Evolutionary conservation across 768 basidiomycete species (phyloP), one percentile per base, ranked within the genome.

Genomic region (Lactarius tabidus): DNA sequence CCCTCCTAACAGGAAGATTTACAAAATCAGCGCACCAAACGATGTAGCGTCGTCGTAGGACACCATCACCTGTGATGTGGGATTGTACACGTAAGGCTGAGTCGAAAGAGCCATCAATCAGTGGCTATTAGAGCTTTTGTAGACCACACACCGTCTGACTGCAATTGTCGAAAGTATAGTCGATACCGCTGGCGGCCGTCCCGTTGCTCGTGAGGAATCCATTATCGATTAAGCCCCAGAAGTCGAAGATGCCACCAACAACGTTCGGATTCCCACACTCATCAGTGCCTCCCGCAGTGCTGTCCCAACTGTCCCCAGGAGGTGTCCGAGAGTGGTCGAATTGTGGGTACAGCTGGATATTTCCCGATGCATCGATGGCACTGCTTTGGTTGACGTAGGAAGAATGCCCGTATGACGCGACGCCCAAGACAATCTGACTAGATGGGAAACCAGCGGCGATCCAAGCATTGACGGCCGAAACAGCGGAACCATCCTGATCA

Each of bases 321-420:
- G 68, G 69, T 39, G 66, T 66, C 54, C 41, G 45, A 35, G 60
- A 41, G 8, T 59, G 65, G 31, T 70, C 52, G 61, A 72, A 72
- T 8, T 70, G 48, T 3, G 60, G 59, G 59, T 69, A 67, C 3
- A 54, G 45, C 1, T 45, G 39, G 18, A 72, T 33, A 3, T 39
- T 48, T 7, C 51, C 60, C 14, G 72, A 71, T 15, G 71, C 62
- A 23, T 69, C 64, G 63, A 80, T 72, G 1, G 84, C 83, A 35
- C 67, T 71, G 38, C 28, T 60, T 6, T 73, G 60, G 29, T 80
- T 69, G 36, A 82, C 79, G 15, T 67, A 36, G 79, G 79, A 95
- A 54, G 88, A 84, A 76, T 92, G 93, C 2, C 91, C 92, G 75
- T 92, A 95, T 23, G 87, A 79, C 15, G 95, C 85, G 1, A 95